phyloP scores from a whole-genome alignment of 805 yeast species.

The Candida wancherniae region DNA sequence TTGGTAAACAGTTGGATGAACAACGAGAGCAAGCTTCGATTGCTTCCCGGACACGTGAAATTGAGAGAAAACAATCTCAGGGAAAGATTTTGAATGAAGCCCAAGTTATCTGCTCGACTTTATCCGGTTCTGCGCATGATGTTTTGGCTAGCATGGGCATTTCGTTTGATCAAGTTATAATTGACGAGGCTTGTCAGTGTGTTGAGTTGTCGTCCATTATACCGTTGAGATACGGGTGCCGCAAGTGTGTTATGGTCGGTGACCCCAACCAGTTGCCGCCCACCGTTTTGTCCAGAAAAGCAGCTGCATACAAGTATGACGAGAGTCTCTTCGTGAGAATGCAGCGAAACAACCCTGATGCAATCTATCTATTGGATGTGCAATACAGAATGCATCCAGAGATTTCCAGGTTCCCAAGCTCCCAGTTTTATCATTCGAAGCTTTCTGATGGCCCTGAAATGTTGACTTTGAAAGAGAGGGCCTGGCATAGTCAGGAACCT shows the following conservation, averaged over 20 bases:
- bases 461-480: constrained; percentile 51
- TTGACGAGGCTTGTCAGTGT: constrained; percentile 98
- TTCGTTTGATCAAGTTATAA: constrained; percentile 82
- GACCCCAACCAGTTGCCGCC: constrained; percentile 98
- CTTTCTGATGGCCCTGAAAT: constrained; percentile 78
- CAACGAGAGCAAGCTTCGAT: constrained; percentile 70
- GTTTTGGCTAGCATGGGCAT: constrained; percentile 69
- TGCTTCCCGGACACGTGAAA: constrained; percentile 68
- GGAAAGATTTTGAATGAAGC: constrained; percentile 67
- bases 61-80: constrained; percentile 71
- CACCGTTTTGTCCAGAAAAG: constrained; percentile 85
- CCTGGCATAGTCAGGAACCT: constrained; percentile 64
- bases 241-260: constrained; percentile 92
- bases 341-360: constrained; percentile 59
- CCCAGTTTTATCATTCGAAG: constrained; percentile 69
- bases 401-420: constrained; percentile 82
- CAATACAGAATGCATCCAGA: constrained; percentile 98
- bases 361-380: constrained; percentile 73
- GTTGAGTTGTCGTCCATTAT: constrained; percentile 88
- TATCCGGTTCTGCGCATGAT: constrained; percentile 93
- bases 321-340: constrained; percentile 92
- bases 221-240: constrained; percentile 88
- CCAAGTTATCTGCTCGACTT: constrained; percentile 83
- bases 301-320: constrained; percentile 74
- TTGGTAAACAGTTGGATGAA: constrained; percentile 71